These are phyloP conservation scores for Xylariaceae sp. DNA, from an alignment of 2,329 filamentous ascomycete species.

Conservation along the genomic window DNA sequence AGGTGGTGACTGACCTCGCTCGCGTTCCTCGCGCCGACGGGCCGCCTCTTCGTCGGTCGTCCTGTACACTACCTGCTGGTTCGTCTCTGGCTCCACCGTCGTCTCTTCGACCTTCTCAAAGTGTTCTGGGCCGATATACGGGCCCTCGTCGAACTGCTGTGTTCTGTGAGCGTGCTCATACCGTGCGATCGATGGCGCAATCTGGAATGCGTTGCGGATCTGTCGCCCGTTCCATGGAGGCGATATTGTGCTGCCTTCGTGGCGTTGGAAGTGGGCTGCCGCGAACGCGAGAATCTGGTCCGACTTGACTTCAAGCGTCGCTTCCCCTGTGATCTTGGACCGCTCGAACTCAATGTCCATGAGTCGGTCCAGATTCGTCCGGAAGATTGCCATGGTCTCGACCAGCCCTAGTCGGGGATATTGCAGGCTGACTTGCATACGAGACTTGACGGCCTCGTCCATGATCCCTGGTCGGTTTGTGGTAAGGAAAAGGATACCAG, in stretches of 20 bases:
- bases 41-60: not conserved
- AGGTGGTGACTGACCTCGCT: not conserved
- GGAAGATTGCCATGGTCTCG: slow-evolving; percentile 17
- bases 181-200: slow-evolving; percentile 22
- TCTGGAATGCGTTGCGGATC: slow-evolving; percentile 26
- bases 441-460: slow-evolving; percentile 18
- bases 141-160: slow-evolving; percentile 6
- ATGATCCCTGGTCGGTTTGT: slow-evolving; percentile 16
- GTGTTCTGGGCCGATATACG: slow-evolving; percentile 15
- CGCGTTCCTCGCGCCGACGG: not conserved
- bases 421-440: slow-evolving; percentile 15
- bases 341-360: slow-evolving; percentile 17
- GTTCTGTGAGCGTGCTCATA: slow-evolving; percentile 4
- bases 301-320: slow-evolving; percentile 15
- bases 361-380: slow-evolving; percentile 18
- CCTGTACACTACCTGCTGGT: not conserved
- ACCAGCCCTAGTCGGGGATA: slow-evolving; percentile 16
- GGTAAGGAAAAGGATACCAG: slow-evolving; percentile 15
- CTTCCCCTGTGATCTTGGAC: slow-evolving; percentile 13
- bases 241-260: slow-evolving; percentile 8
- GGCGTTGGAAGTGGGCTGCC: slow-evolving; percentile 14
- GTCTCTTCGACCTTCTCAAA: slow-evolving; percentile 20
- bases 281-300: slow-evolving; percentile 18
- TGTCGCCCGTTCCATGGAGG: slow-evolving; percentile 24
- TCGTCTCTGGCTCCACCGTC: slow-evolving; percentile 8